Percentiles rank a stretch among this genome's conserved stretches.
Evolutionary conservation across 768 basidiomycete genomes (phyloP).

Genomic region (Phanerochaete carnosa): DNA sequence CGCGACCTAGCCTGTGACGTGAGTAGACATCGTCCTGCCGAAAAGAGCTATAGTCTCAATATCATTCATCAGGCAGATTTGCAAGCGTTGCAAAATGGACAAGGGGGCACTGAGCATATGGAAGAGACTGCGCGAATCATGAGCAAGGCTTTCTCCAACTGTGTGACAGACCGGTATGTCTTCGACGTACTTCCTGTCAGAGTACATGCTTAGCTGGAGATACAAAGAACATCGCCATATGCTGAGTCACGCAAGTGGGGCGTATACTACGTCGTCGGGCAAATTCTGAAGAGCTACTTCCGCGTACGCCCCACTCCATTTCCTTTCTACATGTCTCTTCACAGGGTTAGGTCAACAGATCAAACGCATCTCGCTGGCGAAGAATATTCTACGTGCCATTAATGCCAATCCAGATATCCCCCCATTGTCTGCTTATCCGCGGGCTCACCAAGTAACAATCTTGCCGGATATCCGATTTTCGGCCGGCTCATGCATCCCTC

Average conservation of each 20-base stretch:
- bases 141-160: slow-evolving; percentile 85
- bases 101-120: slow-evolving; percentile 44
- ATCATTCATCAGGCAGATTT: slow-evolving; percentile 49
- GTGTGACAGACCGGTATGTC: slow-evolving; percentile 76
- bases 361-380: slow-evolving; percentile 85
- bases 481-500: not conserved
- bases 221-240: slow-evolving; percentile 56
- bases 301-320: slow-evolving; percentile 49
- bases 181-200: not conserved
- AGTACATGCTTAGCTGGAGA: not conserved
- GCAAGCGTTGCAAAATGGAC: slow-evolving; percentile 36
- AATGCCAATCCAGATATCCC: slow-evolving; percentile 85
- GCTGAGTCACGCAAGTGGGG: slow-evolving; percentile 85
- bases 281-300: slow-evolving; percentile 94
- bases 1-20: slow-evolving; percentile 87
- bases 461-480: not conserved
- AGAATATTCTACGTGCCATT: slow-evolving; percentile 88
- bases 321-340: not conserved
- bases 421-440: slow-evolving; percentile 68
- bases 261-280: slow-evolving; percentile 86
- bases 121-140: slow-evolving; percentile 86
- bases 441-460: slow-evolving; percentile 72
- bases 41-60: not conserved
- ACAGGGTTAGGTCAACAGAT: slow-evolving; percentile 47
- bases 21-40: slow-evolving; percentile 13